Percentiles rank a stretch among this genome's conserved stretches.
phyloP scores from a whole-genome alignment of 2,329 filamentous ascomycete species.

The Nannizziopsis arthrosporioides region DNA sequence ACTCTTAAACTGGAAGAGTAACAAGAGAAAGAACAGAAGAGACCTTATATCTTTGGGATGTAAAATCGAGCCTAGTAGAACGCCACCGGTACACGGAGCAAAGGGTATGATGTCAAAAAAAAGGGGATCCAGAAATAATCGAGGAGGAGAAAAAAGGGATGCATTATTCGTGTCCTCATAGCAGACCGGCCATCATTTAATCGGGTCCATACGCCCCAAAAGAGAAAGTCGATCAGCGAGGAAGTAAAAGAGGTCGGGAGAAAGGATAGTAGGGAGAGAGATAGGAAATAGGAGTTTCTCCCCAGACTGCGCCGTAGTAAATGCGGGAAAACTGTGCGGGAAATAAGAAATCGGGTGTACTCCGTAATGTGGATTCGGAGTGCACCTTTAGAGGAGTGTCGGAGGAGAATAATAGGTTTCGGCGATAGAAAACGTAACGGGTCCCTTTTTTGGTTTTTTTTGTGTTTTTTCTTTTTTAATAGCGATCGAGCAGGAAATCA shows the following conservation, averaged over 20 bases:
- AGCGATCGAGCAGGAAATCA: too few species aligned
- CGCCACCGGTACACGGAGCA: conserved; percentile 6
- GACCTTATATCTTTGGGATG: not conserved
- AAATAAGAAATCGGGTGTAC: conserved; percentile 1
- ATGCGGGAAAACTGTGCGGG: conserved; percentile 8
- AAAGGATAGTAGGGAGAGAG: not conserved
- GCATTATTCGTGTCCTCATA: conserved; percentile 8
- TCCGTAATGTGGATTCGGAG: conserved; percentile 1
- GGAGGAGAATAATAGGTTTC: too few species aligned
- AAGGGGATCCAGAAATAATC: not conserved
- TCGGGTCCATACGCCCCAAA: conserved; percentile 3
- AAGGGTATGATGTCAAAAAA: not conserved
- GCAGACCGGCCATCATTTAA: conserved; percentile 7
- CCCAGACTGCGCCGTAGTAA: conserved; percentile 8
- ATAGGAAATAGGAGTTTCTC: not conserved
- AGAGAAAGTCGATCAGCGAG: not conserved
- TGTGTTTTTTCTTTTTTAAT: too few species aligned
- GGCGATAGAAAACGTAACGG: not conserved
- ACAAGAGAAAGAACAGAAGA: not conserved
- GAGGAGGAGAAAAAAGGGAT: not conserved
- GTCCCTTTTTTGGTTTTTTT: too few species aligned
- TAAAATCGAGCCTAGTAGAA: not conserved
- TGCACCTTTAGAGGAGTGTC: not conserved
- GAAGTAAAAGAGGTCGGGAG: too few species aligned
- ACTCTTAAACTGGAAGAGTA: too few species aligned